These are phyloP conservation scores for Fonsecaea monophora DNA, from an alignment of 2,329 filamentous ascomycete species.

Conservation along the genomic window DNA sequence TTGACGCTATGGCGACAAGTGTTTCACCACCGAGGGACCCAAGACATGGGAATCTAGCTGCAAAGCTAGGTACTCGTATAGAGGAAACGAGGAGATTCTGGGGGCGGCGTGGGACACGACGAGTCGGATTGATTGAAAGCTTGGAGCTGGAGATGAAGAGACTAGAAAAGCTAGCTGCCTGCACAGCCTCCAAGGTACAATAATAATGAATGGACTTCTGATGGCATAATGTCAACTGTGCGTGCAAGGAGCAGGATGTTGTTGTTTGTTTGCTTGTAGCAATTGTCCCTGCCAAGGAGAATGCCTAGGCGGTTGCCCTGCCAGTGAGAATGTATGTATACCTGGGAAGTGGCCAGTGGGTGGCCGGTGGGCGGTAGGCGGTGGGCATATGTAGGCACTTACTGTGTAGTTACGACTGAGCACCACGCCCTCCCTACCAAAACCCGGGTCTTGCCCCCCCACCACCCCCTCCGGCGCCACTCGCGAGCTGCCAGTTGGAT, in stretches of 20 bases:
- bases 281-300: constrained; percentile 20
- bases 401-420: not conserved
- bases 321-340: constrained; percentile 3
- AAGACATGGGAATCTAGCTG: not conserved
- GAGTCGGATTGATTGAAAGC: not conserved
- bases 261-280: constrained; percentile 1
- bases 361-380: not conserved
- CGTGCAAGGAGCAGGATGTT: not conserved
- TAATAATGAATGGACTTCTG: not conserved
- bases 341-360: not conserved
- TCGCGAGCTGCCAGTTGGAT: not conserved
- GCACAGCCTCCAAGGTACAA: not conserved
- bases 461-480: not conserved
- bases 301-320: constrained; percentile 19
- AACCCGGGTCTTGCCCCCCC: too few relatives aligned
- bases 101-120: too few relatives aligned
- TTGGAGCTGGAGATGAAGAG: constrained; percentile 1
- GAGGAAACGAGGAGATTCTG: too few relatives aligned
- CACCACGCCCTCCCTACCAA: not conserved
- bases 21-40: constrained; percentile 19
- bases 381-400: not conserved
- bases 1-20: not conserved
- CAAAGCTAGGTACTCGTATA: too few relatives aligned
- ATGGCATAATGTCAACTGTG: too few relatives aligned
- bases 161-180: not conserved